Conservation (phyloP, 2,329 filamentous ascomycete genomes). For the Hypoxylon sp. region DNA sequence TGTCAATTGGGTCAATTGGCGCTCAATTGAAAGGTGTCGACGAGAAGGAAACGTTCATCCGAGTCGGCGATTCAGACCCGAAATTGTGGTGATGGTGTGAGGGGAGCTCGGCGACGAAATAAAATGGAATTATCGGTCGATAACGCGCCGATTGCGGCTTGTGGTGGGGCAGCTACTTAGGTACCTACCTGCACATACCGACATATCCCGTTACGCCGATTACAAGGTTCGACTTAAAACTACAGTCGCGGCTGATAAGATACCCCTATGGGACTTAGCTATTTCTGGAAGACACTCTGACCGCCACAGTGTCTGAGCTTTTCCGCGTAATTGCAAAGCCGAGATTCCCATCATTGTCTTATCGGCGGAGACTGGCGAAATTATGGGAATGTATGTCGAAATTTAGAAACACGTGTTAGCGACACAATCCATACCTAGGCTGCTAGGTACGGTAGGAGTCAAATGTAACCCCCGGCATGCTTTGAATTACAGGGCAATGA, state of each 20-base stretch:
- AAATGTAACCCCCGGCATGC: not conserved
- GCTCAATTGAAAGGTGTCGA: conserved; percentile 23
- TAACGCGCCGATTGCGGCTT: conserved; percentile 41
- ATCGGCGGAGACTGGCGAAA: not conserved
- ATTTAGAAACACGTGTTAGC: not conserved
- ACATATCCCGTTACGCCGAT: not conserved
- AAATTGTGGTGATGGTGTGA: conserved; percentile 23
- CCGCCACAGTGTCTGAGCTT: conserved; percentile 6
- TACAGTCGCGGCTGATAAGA: conserved; percentile 22
- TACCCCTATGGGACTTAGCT: conserved; percentile 1
- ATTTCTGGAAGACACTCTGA: conserved; percentile 10
- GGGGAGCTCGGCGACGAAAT: conserved; percentile 35
- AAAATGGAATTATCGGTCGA: conserved; percentile 27
- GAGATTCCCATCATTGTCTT: not conserved
- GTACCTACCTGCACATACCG: not conserved
- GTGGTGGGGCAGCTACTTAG: conserved; percentile 28
- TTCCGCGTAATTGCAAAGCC: not conserved
- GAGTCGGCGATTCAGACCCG: conserved; percentile 18
- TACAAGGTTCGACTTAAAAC: conserved; percentile 6
- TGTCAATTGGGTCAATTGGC: conserved; percentile 37
- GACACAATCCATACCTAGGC: not conserved
- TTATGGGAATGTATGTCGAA: not conserved
- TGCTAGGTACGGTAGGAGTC: not conserved
- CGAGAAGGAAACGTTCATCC: conserved; percentile 3
- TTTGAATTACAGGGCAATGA: not conserved